Evolutionary conservation across 2,329 filamentous ascomycete genomes (phyloP).

Genomic region (Ophiostoma triangulosporum): DNA sequence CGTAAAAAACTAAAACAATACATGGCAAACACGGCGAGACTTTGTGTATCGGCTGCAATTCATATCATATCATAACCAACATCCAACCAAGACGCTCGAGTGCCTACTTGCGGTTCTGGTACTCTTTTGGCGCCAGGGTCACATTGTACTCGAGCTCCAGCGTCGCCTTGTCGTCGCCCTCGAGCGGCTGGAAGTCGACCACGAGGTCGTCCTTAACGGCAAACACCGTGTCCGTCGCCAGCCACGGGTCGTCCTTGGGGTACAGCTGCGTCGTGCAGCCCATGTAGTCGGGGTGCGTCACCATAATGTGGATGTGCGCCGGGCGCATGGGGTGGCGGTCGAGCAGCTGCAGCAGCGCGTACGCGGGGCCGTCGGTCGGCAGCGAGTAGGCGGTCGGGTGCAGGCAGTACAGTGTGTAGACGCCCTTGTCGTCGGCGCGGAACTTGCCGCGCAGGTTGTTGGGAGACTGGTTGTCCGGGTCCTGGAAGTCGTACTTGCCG

Average conservation of each 20-base stretch:
- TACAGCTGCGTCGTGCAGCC: conserved; percentile 56
- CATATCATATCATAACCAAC: neutral
- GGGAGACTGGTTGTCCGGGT: conserved; percentile 46
- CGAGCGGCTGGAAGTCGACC: conserved; percentile 23
- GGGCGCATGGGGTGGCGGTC: conserved; percentile 44
- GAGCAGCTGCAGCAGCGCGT: conserved; percentile 36
- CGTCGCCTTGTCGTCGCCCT: conserved; percentile 18
- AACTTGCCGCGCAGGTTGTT: conserved; percentile 57
- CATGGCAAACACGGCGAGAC: neutral
- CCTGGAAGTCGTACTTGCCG: conserved; percentile 51
- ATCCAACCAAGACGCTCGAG: neutral
- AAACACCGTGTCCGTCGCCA: conserved; percentile 28
- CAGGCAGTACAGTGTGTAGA: conserved; percentile 43
- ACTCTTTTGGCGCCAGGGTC: conserved; percentile 20
- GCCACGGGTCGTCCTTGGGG: conserved; percentile 42
- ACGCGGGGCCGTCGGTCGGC: conserved; percentile 36
- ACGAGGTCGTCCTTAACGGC: conserved; percentile 26
- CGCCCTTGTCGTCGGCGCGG: conserved; percentile 48
- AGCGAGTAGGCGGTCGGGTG: conserved; percentile 34
- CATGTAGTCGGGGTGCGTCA: conserved; percentile 40
- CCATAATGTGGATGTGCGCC: conserved; percentile 47
- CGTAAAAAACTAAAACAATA: neutral
- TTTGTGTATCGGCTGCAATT: neutral
- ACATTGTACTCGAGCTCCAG: conserved; percentile 28
- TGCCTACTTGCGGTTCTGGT: conserved; percentile 12